phyloP scores from a whole-genome alignment of 495 filamentous ascomycete species.

The Aspergillus hancockii region DNA sequence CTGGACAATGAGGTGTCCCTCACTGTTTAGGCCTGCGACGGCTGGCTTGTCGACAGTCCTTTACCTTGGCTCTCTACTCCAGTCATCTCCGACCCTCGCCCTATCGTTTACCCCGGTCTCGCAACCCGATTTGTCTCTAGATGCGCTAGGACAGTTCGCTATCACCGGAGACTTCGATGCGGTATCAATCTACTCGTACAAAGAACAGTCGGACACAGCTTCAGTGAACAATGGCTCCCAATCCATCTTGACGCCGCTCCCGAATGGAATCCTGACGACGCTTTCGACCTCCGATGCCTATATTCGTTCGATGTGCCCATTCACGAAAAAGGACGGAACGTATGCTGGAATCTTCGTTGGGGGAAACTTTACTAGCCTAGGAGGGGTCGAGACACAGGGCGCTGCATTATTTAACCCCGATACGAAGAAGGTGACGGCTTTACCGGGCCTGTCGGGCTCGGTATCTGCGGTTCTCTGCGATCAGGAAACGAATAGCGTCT shows the following conservation, averaged over 20 bases:
- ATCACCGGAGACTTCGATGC: conserved; percentile 89
- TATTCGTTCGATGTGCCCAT: conserved; percentile 85
- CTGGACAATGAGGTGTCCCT: conserved; percentile 55
- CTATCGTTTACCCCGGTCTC: conserved; percentile 72
- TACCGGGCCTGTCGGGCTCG: conserved; percentile 77
- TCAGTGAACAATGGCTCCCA: conserved; percentile 74
- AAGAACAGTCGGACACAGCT: conserved; percentile 70
- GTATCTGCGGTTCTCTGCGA: conserved; percentile 85
- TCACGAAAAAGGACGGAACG: conserved; percentile 65
- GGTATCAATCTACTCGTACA: conserved; percentile 85
- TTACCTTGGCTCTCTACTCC: conserved; percentile 40
- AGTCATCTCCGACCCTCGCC: conserved; percentile 52
- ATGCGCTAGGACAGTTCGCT: conserved; percentile 78
- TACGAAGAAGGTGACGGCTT: conserved; percentile 62
- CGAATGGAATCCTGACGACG: conserved; percentile 79
- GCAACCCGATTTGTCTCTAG: conserved; percentile 77
- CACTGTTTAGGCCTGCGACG: conserved; percentile 58
- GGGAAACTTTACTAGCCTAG: conserved; percentile 95
- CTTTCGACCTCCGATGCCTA: conserved; percentile 75
- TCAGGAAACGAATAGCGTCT: conserved; percentile 76
- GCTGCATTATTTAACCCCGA: conserved; percentile 78
- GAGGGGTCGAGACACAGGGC: conserved; percentile 70
- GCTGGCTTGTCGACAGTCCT: conserved; percentile 46
- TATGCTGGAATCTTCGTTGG: conserved; percentile 78
- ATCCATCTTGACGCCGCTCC: conserved; percentile 77